Percentiles rank a stretch among this genome's conserved stretches.
These are phyloP conservation scores for Cucurbita pepo DNA, from an alignment of 306 rosid genomes.

Conservation along the genomic window DNA sequence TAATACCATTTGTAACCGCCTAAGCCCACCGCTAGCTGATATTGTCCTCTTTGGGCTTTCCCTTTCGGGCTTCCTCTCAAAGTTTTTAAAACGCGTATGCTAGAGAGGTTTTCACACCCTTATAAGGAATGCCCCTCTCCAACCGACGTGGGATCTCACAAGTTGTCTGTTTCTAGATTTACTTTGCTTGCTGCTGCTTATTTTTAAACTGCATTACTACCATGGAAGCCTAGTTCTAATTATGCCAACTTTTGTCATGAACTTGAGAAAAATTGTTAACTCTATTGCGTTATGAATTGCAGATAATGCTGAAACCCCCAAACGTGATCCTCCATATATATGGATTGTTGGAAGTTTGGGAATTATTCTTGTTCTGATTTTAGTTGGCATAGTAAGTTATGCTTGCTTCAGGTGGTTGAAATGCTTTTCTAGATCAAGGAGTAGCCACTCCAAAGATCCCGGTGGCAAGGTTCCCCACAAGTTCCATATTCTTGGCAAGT, in stretches of 20 bases:
- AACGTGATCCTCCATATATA: conserved; percentile 54
- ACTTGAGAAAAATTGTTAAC: neutral
- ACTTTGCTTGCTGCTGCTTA: neutral
- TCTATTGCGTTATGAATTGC: conserved; percentile 11
- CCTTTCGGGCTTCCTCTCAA: no score
- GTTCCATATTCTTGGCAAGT: conserved; percentile 77
- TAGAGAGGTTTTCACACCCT: no score
- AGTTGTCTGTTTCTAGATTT: neutral
- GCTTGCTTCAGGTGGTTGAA: conserved; percentile 42
- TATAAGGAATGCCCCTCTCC: no score
- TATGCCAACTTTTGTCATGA: neutral
- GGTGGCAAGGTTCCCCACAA: conserved; percentile 43
- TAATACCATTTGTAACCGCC: no score
- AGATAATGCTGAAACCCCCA: conserved; percentile 39
- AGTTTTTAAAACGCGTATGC: no score
- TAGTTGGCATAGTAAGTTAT: conserved; percentile 37
- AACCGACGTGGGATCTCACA: no score
- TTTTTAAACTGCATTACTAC: neutral
- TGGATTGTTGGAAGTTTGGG: conserved; percentile 88
- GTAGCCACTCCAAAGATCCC: conserved; percentile 42
- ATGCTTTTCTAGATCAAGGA: conserved; percentile 30
- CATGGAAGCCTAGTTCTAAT: neutral
- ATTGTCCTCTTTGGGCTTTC: no score
- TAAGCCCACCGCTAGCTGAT: no score
- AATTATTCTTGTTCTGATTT: conserved; percentile 38